phyloP scores from a whole-genome alignment of 768 basidiomycete genomes.

The Leucocoprinus birnbaumii region DNA sequence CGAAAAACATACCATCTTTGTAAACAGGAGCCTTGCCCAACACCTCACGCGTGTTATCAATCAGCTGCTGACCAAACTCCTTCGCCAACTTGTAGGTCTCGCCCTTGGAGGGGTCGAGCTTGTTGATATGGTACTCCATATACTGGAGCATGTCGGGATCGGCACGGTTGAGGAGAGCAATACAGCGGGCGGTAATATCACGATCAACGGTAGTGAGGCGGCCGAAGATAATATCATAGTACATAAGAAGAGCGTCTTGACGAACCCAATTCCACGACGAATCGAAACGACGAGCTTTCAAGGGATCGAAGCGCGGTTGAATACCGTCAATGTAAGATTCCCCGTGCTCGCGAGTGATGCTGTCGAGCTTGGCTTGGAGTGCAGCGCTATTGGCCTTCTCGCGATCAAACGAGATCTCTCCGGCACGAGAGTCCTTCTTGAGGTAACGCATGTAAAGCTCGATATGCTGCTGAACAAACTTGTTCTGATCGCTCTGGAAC shows the following conservation, averaged over 20 bases:
- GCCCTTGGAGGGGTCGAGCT: slow-evolving; percentile 75
- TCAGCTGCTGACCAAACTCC: slow-evolving; percentile 93
- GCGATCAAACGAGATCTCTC: slow-evolving; percentile 84
- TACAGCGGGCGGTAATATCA: slow-evolving; percentile 95
- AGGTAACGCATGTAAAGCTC: slow-evolving; percentile 98
- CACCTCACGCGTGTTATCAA: slow-evolving; percentile 90
- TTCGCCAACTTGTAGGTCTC: slow-evolving; percentile 95
- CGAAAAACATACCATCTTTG: slow-evolving; percentile 76
- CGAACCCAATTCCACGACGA: slow-evolving; percentile 99
- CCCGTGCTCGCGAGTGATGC: slow-evolving; percentile 88
- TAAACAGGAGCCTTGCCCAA: slow-evolving; percentile 84
- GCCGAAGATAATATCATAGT: slow-evolving; percentile 97
- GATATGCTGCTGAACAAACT: slow-evolving; percentile 89
- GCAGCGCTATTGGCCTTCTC: slow-evolving; percentile 72
- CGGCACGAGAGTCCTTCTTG: slow-evolving; percentile 87
- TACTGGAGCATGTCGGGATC: slow-evolving; percentile 89
- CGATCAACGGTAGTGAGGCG: slow-evolving; percentile 91
- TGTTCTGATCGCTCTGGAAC: slow-evolving; percentile 91
- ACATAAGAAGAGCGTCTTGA: slow-evolving; percentile 95
- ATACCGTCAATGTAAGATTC: slow-evolving; percentile 93
- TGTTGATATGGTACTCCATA: slow-evolving; percentile 95
- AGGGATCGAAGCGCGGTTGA: slow-evolving; percentile 88
- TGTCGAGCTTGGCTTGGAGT: slow-evolving; percentile 86
- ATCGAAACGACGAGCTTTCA: slow-evolving; percentile 98
- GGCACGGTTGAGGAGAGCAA: slow-evolving; percentile 95